These are phyloP conservation scores for Aspergillus puulaauensis DNA, from an alignment of 2,329 filamentous ascomycete genomes.

Conservation along the genomic window DNA sequence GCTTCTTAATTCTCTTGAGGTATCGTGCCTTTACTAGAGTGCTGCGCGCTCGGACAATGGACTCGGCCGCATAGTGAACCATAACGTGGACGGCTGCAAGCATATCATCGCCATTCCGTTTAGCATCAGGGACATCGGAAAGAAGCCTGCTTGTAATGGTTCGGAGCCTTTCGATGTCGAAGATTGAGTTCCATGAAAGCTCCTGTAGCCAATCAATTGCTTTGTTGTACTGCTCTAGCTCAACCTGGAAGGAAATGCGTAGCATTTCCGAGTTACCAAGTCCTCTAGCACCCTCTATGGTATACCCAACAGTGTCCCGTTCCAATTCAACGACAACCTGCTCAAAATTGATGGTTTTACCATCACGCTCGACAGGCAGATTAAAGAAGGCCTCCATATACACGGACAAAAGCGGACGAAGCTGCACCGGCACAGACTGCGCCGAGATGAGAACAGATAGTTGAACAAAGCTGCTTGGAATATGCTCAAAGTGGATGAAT, in stretches of 20 bases:
- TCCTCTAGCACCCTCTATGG: constrained; percentile 65
- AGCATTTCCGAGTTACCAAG: constrained; percentile 81
- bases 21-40: constrained; percentile 86
- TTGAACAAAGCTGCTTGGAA: constrained; percentile 88
- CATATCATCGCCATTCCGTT: constrained; percentile 74
- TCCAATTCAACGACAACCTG: constrained; percentile 89
- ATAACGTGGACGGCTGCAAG: constrained; percentile 65
- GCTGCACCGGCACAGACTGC: constrained; percentile 70
- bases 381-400: constrained; percentile 95
- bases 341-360: constrained; percentile 79
- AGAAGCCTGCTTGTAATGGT: constrained; percentile 74
- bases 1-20: constrained; percentile 77
- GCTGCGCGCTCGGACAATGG: constrained; percentile 72
- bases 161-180: constrained; percentile 69
- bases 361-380: constrained; percentile 76
- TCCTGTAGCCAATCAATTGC: constrained; percentile 82
- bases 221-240: constrained; percentile 80
- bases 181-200: constrained; percentile 84
- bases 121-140: constrained; percentile 87
- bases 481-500: constrained; percentile 96
- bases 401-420: constrained; percentile 79
- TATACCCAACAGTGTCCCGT: constrained; percentile 83
- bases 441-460: constrained; percentile 80
- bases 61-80: constrained; percentile 75
- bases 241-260: constrained; percentile 78